A percentile compares a stretch with the other conserved stretches of the same genome.
phyloP scores from a whole-genome alignment of 2,329 filamentous ascomycete genomes.

The Cercospora brassicicola region DNA sequence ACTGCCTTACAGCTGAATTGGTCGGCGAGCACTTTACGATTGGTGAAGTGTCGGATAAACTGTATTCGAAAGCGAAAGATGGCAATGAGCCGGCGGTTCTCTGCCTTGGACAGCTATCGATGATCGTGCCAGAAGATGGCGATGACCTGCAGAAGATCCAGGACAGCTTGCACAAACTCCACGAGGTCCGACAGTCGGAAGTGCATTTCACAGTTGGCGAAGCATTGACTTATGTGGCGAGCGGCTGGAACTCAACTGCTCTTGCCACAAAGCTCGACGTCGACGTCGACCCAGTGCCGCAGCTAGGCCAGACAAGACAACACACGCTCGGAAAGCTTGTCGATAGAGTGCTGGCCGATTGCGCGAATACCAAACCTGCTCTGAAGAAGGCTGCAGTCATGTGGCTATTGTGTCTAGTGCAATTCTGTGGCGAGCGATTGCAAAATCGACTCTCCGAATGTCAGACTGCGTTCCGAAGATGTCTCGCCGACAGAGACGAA shows the following conservation, averaged over 20 bases:
- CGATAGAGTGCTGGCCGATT: slow-evolving; percentile 73
- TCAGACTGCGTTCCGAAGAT: slow-evolving; percentile 82
- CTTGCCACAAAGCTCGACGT: slow-evolving; percentile 76
- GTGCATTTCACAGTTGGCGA: slow-evolving; percentile 89
- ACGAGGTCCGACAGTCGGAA: slow-evolving; percentile 82
- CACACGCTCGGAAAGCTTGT: slow-evolving; percentile 58
- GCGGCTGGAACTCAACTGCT: slow-evolving; percentile 80
- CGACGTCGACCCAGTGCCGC: slow-evolving; percentile 47
- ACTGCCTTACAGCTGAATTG: slow-evolving; percentile 51
- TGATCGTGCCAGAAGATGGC: slow-evolving; percentile 56
- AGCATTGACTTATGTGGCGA: slow-evolving; percentile 74
- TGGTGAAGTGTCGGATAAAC: slow-evolving; percentile 56
- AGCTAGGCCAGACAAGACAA: slow-evolving; percentile 41
- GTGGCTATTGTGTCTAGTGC: slow-evolving; percentile 88
- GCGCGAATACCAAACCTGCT: slow-evolving; percentile 81
- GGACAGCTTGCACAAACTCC: slow-evolving; percentile 69
- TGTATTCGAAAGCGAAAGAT: slow-evolving; percentile 70
- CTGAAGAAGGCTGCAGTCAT: slow-evolving; percentile 90
- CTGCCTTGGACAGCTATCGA: slow-evolving; percentile 74
- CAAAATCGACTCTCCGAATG: slow-evolving; percentile 73
- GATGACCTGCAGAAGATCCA: slow-evolving; percentile 58
- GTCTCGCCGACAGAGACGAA: slow-evolving; percentile 85
- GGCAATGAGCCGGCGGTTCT: slow-evolving; percentile 79
- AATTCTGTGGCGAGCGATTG: slow-evolving; percentile 84
- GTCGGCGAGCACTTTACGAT: slow-evolving; percentile 29